These are phyloP conservation scores for Salix suchowensis DNA, from an alignment of 345 rosid species.

Conservation along the genomic window DNA sequence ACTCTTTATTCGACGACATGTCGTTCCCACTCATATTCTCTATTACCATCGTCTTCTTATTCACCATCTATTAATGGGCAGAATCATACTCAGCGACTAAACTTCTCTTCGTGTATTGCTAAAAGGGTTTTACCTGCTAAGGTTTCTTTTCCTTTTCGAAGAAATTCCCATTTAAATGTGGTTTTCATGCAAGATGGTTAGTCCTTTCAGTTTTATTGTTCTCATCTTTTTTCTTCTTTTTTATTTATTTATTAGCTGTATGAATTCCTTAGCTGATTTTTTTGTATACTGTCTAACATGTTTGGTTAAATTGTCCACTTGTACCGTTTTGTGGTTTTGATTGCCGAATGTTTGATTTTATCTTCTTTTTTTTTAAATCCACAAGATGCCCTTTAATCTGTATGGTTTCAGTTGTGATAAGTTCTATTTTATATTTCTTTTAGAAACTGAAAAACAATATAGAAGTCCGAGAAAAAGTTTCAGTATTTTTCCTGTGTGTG, in stretches of 20 bases:
- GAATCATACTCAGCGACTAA: conserved; percentile 27
- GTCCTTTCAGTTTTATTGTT: conserved; percentile 27
- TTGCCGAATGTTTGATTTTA: background rate
- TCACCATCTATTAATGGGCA: conserved; percentile 24
- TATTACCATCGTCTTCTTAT: conserved; percentile 24
- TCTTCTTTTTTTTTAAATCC: background rate
- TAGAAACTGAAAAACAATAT: background rate
- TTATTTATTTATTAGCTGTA: background rate
- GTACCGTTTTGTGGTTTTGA: background rate
- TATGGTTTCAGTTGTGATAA: background rate
- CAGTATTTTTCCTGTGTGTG: background rate
- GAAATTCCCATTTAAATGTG: conserved; percentile 31
- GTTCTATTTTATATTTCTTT: background rate
- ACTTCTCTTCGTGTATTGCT: conserved; percentile 29
- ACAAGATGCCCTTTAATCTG: background rate
- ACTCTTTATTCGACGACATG: conserved; percentile 40
- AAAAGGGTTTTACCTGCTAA: conserved; percentile 32
- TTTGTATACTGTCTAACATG: background rate
- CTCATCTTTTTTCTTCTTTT: conserved; percentile 6
- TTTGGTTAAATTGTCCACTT: background rate
- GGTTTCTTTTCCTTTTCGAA: conserved; percentile 36
- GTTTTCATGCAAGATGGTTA: conserved; percentile 41
- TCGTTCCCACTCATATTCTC: conserved; percentile 27
- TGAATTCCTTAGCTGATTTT: background rate
- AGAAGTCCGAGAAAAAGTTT: background rate